Percentiles rank a stretch among this genome's conserved stretches.
phyloP scores from a whole-genome alignment of 2,329 filamentous ascomycete genomes.

The Eurotiales sp. region DNA sequence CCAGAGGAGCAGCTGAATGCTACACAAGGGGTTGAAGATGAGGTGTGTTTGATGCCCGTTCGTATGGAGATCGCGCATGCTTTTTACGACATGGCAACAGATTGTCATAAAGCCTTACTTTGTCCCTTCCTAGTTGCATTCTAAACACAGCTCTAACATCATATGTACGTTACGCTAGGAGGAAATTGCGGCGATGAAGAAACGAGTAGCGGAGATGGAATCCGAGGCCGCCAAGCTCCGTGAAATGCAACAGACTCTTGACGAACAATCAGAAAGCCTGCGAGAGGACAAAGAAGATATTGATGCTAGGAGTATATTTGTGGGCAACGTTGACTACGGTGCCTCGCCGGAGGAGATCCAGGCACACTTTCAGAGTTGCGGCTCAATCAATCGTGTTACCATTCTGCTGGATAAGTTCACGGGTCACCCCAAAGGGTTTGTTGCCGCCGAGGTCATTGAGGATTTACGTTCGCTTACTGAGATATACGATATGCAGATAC shows the following conservation, averaged over 20 bases:
- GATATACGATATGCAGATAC: constrained; percentile 60
- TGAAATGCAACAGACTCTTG: constrained; percentile 81
- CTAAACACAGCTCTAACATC: not conserved
- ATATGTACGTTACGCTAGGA: constrained; percentile 43
- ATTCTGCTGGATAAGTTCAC: constrained; percentile 98
- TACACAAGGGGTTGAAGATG: constrained; percentile 43
- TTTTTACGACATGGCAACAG: not conserved
- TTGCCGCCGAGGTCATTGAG: constrained; percentile 23
- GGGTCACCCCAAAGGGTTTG: constrained; percentile 97
- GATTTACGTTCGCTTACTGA: constrained; percentile 17
- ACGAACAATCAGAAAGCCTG: constrained; percentile 77
- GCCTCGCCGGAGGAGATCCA: constrained; percentile 97
- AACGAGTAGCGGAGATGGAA: constrained; percentile 83
- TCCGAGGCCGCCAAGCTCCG: constrained; percentile 80
- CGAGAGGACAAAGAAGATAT: constrained; percentile 94
- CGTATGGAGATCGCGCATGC: not conserved
- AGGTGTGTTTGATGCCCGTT: constrained; percentile 28
- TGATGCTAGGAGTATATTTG: constrained; percentile 92
- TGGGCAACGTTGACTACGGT: constrained; percentile 97
- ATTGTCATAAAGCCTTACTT: not conserved
- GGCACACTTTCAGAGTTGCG: constrained; percentile 95
- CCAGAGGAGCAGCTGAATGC: constrained; percentile 33
- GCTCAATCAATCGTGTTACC: constrained; percentile 95
- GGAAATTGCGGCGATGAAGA: constrained; percentile 86
- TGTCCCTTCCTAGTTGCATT: not conserved